phyloP scores from a whole-genome alignment of 1,139 yeast genomes.

The Arxiozyma bovina region DNA sequence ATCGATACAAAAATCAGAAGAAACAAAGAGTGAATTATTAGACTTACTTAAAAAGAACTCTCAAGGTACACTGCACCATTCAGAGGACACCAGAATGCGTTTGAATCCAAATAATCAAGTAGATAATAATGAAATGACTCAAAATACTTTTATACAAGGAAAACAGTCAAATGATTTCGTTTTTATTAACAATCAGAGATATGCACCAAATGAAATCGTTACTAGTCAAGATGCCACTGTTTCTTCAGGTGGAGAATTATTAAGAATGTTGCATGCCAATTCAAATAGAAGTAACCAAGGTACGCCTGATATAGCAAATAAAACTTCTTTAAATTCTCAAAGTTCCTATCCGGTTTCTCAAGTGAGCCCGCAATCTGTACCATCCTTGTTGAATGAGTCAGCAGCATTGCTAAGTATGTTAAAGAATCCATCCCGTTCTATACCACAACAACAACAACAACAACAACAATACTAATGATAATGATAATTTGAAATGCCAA shows the following conservation, averaged over 20 bases:
- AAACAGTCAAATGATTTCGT: not conserved
- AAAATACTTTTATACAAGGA: not conserved
- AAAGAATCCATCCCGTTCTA: not conserved
- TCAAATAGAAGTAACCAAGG: not conserved
- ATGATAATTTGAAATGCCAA: too few species aligned
- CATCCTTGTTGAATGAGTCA: not conserved
- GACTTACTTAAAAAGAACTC: slow-evolving; percentile 10
- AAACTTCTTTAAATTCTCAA: not conserved
- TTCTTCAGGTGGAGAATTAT: slow-evolving; percentile 4
- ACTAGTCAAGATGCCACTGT: not conserved
- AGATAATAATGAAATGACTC: not conserved
- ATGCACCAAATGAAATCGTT: not conserved
- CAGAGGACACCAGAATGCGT: not conserved
- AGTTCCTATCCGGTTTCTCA: not conserved
- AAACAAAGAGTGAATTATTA: slow-evolving; percentile 9
- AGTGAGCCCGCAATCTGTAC: not conserved
- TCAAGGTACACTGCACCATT: not conserved
- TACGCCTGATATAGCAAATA: not conserved
- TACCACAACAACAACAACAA: not conserved
- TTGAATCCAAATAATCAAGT: not conserved
- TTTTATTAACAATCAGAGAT: not conserved
- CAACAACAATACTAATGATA: too few species aligned
- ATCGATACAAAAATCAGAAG: not conserved
- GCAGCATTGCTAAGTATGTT: slow-evolving; percentile 3
- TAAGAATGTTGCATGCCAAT: slow-evolving; percentile 7